Percentiles rank a stretch among this genome's conserved stretches.
Conservation (phyloP, 1,284 basidiomycete genomes). For the Cryptococcus deneoformans region DNA sequence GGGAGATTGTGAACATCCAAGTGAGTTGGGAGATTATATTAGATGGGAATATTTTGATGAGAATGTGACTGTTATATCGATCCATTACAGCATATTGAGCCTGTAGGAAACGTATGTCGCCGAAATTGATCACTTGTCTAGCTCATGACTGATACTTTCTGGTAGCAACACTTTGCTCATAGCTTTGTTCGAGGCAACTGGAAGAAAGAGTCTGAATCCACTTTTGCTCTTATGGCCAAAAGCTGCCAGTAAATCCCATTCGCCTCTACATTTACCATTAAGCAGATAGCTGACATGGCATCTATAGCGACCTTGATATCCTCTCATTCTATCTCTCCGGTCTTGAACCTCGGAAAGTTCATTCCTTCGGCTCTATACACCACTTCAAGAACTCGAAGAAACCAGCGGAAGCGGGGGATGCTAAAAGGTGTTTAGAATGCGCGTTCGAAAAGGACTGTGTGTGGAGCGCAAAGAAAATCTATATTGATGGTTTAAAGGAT, state of each 20-base stretch:
- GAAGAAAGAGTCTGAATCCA: conserved; percentile 64
- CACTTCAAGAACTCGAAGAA: conserved; percentile 74
- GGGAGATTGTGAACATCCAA: conserved; percentile 68
- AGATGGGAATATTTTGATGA: conserved; percentile 55
- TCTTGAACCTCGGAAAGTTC: conserved; percentile 62
- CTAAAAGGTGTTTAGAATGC: conserved; percentile 70
- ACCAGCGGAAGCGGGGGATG: conserved; percentile 63
- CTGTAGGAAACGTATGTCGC: conserved; percentile 27
- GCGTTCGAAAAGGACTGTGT: conserved; percentile 66
- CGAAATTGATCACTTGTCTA: conserved; percentile 5
- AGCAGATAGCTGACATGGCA: background rate
- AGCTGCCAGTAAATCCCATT: conserved; percentile 65
- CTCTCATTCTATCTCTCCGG: conserved; percentile 61
- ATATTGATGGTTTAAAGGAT: conserved; percentile 12
- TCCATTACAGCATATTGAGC: conserved; percentile 34
- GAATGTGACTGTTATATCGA: conserved; percentile 28
- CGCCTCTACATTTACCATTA: background rate
- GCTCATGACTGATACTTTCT: conserved; percentile 52
- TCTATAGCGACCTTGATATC: conserved; percentile 71
- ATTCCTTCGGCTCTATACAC: conserved; percentile 76
- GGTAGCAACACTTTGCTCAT: conserved; percentile 71
- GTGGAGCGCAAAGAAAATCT: conserved; percentile 73
- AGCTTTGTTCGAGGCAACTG: conserved; percentile 67
- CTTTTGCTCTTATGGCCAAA: conserved; percentile 82
- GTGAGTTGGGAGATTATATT: conserved; percentile 48